These are phyloP conservation scores for Aegle marmelos DNA, from an alignment of 345 rosid species.

Conservation along the genomic window DNA sequence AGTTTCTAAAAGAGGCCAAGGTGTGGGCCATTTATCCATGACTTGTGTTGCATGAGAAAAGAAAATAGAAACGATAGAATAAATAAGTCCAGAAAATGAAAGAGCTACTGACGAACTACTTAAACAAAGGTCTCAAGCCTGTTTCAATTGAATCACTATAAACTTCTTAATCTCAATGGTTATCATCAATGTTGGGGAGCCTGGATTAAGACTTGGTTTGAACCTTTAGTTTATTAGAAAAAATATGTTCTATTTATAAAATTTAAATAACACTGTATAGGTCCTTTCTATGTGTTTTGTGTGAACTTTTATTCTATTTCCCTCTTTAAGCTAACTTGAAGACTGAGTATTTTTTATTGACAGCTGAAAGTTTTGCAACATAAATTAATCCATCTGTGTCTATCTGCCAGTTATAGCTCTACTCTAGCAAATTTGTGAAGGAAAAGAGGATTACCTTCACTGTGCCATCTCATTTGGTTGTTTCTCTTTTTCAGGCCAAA, in stretches of 20 bases:
- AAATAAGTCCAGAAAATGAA: background rate
- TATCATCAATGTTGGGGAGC: background rate
- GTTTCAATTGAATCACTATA: background rate
- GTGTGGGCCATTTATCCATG: background rate
- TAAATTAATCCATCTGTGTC: background rate
- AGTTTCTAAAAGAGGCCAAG: background rate
- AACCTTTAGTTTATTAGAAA: background rate
- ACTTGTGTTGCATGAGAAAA: background rate
- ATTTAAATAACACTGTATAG: background rate
- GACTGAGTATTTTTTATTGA: background rate
- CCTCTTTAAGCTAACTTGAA: background rate
- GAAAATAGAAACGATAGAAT: background rate
- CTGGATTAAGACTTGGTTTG: background rate
- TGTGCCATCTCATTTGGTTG: background rate
- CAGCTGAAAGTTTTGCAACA: background rate
- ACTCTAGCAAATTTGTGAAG: background rate
- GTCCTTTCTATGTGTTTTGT: background rate
- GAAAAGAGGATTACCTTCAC: background rate
- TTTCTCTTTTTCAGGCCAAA: constrained; percentile 45
- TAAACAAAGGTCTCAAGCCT: background rate
- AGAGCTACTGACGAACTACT: background rate
- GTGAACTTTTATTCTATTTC: background rate
- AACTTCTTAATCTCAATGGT: background rate
- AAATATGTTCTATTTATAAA: background rate
- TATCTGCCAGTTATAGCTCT: background rate